phyloP scores from a whole-genome alignment of 305 asterid species.

The Rubia tinctorum region DNA sequence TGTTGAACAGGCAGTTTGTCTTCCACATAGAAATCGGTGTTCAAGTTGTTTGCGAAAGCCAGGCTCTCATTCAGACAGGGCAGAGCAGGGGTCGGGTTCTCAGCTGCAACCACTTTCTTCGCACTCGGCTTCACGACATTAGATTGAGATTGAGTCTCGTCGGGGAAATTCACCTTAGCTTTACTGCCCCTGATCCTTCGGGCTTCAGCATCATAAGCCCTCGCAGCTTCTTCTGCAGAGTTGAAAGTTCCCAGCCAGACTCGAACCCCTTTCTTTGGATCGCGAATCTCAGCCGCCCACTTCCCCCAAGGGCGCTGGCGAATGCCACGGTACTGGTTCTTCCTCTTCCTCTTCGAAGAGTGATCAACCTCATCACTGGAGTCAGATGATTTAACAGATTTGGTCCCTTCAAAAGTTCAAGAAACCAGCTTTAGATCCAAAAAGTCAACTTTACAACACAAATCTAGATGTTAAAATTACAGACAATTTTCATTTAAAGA shows the following conservation, averaged over 20 bases:
- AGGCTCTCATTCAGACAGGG: slow-evolving; percentile 29
- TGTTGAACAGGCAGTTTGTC: slow-evolving; percentile 57
- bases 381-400: slow-evolving; percentile 34
- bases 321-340: slow-evolving; percentile 91
- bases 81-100: slow-evolving; percentile 30
- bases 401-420: slow-evolving; percentile 32
- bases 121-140: slow-evolving; percentile 37
- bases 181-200: slow-evolving; percentile 87
- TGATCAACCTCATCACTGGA: slow-evolving; percentile 58
- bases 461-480: no score
- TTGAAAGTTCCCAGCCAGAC: slow-evolving; percentile 97
- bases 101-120: slow-evolving; percentile 32
- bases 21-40: slow-evolving; percentile 44
- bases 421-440: not conserved
- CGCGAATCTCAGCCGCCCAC: slow-evolving; percentile 99
- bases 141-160: slow-evolving; percentile 34
- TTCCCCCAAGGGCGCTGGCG: slow-evolving; percentile 99
- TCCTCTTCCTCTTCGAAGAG: slow-evolving; percentile 80
- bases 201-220: slow-evolving; percentile 92
- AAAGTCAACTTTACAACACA: no score
- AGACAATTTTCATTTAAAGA: not conserved
- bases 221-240: slow-evolving; percentile 98
- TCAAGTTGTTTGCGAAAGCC: slow-evolving; percentile 33
- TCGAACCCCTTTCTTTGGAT: slow-evolving; percentile 89
- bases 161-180: slow-evolving; percentile 94